These are phyloP conservation scores for Lathyrus aphaca DNA, from an alignment of 306 rosid genomes.

Conservation along the genomic window DNA sequence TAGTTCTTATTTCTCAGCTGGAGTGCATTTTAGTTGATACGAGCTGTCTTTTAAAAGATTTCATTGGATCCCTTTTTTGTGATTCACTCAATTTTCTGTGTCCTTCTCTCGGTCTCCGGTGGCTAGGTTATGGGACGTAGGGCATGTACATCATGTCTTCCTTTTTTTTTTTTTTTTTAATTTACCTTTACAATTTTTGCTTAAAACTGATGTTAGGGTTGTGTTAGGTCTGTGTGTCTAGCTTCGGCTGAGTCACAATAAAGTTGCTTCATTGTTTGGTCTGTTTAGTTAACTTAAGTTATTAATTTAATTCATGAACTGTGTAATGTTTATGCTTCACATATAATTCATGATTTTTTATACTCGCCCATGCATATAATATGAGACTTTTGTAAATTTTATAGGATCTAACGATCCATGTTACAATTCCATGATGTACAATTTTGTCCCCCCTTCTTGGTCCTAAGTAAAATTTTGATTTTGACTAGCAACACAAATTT, in stretches of 20 bases:
- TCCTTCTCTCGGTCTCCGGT: background rate
- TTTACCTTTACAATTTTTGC: background rate
- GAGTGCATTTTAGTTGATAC: slow-evolving; percentile 22
- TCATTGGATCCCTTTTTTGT: slow-evolving; percentile 1
- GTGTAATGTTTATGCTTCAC: background rate
- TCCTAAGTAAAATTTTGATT: background rate
- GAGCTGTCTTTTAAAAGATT: background rate
- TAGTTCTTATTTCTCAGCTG: slow-evolving; percentile 4
- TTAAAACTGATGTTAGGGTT: background rate
- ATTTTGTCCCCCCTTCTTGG: background rate
- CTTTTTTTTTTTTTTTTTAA: background rate
- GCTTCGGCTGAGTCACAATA: background rate
- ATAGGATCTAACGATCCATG: background rate
- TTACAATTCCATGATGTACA: background rate
- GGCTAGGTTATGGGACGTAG: background rate
- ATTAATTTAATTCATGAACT: background rate
- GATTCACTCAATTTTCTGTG: background rate
- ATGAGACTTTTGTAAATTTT: background rate
- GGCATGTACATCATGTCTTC: background rate
- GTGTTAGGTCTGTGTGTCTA: background rate
- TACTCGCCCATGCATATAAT: background rate
- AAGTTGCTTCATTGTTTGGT: slow-evolving; percentile 5
- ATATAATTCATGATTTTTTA: background rate
- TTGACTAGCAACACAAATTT: background rate
- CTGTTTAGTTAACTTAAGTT: background rate